Conservation (phyloP, 176 grass and related monocot species). For the Saccharum spontaneum region DNA sequence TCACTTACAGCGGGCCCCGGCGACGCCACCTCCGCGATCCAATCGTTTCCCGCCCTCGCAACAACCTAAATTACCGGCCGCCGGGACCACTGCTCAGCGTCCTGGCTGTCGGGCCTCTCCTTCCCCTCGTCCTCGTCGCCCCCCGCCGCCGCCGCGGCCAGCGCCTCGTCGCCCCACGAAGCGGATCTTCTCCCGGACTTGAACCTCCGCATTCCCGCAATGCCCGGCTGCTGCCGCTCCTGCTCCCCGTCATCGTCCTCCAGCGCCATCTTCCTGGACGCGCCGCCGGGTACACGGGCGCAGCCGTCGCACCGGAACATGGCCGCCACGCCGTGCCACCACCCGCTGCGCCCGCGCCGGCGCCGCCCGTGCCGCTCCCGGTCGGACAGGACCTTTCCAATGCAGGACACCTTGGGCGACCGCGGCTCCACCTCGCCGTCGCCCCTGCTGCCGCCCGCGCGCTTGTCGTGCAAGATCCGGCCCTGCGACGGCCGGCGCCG, state of each 20-base stretch:
- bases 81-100: conserved; percentile 43
- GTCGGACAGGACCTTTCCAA: conserved; percentile 88
- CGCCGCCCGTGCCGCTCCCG: conserved; percentile 57
- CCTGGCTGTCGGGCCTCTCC: not conserved
- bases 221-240: conserved; percentile 19
- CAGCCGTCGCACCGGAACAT: conserved; percentile 43
- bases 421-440: conserved; percentile 74
- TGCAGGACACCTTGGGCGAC: conserved; percentile 97
- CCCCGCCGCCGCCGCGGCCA: conserved; percentile 11
- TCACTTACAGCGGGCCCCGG: conserved; percentile 27
- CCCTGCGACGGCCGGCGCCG: conserved; percentile 55
- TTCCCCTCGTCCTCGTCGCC: not conserved
- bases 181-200: conserved; percentile 64
- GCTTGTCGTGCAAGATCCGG: conserved; percentile 72
- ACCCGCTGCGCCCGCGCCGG: conserved; percentile 20
- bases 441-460: conserved; percentile 19
- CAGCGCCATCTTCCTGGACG: conserved; percentile 15
- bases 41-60: conserved; percentile 42
- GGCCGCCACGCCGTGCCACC: conserved; percentile 44
- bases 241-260: conserved; percentile 3
- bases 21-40: not conserved
- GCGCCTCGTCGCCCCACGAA: conserved; percentile 59
- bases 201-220: conserved; percentile 53
- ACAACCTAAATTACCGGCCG: conserved; percentile 35
- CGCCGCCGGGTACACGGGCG: conserved; percentile 11